phyloP scores from a whole-genome alignment of 768 basidiomycete genomes.

The Agrocybe pediades region DNA sequence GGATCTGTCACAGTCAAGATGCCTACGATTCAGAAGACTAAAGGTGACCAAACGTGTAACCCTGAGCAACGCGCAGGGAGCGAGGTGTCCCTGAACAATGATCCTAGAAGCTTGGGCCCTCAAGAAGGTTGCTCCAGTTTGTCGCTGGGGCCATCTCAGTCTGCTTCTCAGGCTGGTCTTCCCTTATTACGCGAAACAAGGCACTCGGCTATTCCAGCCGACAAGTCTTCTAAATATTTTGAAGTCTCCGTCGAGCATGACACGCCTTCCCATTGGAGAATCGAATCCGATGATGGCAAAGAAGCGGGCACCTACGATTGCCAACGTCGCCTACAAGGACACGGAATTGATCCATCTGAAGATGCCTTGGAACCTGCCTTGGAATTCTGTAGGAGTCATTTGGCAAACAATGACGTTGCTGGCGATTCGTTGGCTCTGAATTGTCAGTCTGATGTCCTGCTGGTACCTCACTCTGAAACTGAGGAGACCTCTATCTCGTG shows the following conservation, averaged over 20 bases:
- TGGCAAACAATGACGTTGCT: too few species aligned
- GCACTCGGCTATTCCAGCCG: not conserved
- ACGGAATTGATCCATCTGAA: too few species aligned
- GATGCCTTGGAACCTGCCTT: too few species aligned
- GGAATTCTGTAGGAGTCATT: too few species aligned
- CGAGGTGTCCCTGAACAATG: too few species aligned
- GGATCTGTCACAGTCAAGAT: conserved; percentile 13
- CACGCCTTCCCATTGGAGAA: not conserved
- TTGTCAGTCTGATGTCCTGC: not conserved
- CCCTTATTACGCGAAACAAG: not conserved
- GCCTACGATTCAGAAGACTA: not conserved
- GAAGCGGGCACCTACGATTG: not conserved
- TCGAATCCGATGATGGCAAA: not conserved
- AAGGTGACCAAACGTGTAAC: too few species aligned
- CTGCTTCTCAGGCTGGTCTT: conserved; percentile 24
- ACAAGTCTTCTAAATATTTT: conserved; percentile 14
- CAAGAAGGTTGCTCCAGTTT: not conserved
- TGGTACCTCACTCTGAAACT: not conserved
- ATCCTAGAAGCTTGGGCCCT: not conserved
- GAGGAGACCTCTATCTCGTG: not conserved
- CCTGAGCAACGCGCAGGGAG: too few species aligned
- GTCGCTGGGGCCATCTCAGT: conserved; percentile 32
- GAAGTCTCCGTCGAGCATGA: not conserved
- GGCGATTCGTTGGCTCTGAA: too few species aligned
- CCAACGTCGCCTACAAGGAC: too few species aligned